Percentiles rank a stretch among this genome's conserved stretches.
Conservation (phyloP, 1,139 yeast genomes). For the Magnusiomyces paraingens region DNA sequence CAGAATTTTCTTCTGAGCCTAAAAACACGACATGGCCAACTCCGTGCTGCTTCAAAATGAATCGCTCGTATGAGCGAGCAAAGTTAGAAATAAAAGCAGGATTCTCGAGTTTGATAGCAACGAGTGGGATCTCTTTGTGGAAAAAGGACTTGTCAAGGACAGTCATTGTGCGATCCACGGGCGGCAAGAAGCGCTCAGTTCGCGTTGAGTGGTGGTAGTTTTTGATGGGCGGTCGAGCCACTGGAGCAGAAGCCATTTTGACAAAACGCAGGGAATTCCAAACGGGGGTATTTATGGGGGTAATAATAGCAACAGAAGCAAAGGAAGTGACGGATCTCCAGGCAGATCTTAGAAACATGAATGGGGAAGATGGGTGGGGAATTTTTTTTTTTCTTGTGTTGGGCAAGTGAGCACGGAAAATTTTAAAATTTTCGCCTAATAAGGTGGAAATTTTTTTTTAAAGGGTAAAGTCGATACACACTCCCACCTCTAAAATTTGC, state of each 20-base stretch:
- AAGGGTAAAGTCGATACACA: too few species aligned
- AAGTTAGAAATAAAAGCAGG: slow-evolving; percentile 47
- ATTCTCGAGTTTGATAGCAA: slow-evolving; percentile 64
- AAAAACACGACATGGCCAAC: slow-evolving; percentile 58
- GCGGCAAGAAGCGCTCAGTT: slow-evolving; percentile 41
- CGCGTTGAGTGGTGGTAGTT: slow-evolving; percentile 5
- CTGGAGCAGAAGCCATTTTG: background rate
- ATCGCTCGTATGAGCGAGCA: slow-evolving; percentile 46
- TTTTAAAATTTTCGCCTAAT: too few species aligned
- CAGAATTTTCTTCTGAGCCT: slow-evolving; percentile 16
- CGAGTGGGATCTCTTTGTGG: slow-evolving; percentile 46
- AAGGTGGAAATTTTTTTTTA: too few species aligned
- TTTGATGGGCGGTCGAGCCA: background rate
- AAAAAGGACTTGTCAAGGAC: slow-evolving; percentile 62
- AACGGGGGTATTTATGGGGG: too few species aligned
- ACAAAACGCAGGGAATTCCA: background rate
- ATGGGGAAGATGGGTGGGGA: too few species aligned
- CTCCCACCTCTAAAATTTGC: too few species aligned
- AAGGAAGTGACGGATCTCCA: too few species aligned
- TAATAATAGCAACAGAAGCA: too few species aligned
- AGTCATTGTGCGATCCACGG: slow-evolving; percentile 59
- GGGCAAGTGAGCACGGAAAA: too few species aligned
- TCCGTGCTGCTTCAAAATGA: slow-evolving; percentile 56
- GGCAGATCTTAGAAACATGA: too few species aligned
- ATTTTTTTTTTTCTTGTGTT: too few species aligned